Evolutionary conservation across 768 basidiomycete species (phyloP).

Genomic region (Obba rivulosa): DNA sequence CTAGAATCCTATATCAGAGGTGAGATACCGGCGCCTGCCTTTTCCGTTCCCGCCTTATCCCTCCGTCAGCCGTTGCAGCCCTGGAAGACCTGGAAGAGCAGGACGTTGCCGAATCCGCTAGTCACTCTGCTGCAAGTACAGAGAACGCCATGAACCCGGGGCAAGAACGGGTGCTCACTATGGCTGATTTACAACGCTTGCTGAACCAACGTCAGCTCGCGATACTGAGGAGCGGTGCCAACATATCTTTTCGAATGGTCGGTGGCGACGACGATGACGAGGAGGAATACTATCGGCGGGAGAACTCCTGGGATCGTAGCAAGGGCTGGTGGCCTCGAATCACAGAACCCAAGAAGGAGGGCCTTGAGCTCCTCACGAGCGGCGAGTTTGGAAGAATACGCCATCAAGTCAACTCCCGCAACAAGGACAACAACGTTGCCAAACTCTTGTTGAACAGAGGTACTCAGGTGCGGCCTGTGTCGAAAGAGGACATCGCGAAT

Average conservation of each 20-base stretch:
- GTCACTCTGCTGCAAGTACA: background rate
- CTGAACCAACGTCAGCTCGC: slow-evolving; percentile 1
- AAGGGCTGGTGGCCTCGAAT: slow-evolving; percentile 34
- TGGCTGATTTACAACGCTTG: slow-evolving; percentile 9
- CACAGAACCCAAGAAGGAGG: slow-evolving; percentile 57
- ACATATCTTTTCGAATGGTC: slow-evolving; percentile 18
- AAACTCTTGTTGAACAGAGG: slow-evolving; percentile 39
- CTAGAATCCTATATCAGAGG: background rate
- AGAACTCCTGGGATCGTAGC: slow-evolving; percentile 19
- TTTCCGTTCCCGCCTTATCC: background rate
- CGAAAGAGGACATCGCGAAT: slow-evolving; percentile 49
- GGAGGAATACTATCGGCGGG: slow-evolving; percentile 23
- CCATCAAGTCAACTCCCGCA: slow-evolving; percentile 40
- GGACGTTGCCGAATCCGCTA: background rate
- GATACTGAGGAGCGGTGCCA: background rate
- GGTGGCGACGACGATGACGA: slow-evolving; percentile 30
- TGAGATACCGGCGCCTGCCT: background rate
- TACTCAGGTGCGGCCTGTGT: slow-evolving; percentile 16
- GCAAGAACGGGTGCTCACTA: background rate
- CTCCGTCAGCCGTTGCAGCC: background rate
- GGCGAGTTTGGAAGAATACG: slow-evolving; percentile 77
- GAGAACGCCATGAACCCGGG: background rate
- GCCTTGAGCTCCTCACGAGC: slow-evolving; percentile 58
- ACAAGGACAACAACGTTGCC: slow-evolving; percentile 42
- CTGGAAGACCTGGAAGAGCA: background rate